Conservation (phyloP, 2,329 filamentous ascomycete genomes). For the Huntiella decipiens region DNA sequence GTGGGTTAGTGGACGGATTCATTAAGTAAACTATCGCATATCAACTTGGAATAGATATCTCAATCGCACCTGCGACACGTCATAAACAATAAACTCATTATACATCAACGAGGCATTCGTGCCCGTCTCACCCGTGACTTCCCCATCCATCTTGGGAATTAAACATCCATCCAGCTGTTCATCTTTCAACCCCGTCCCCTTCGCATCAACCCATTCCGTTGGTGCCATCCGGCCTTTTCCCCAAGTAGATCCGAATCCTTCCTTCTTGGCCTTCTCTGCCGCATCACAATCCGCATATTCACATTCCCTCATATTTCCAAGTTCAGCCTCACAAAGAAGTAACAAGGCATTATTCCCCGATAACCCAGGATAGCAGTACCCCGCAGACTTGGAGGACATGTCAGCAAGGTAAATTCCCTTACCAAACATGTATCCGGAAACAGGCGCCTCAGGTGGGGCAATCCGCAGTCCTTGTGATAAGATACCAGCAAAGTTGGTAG, state of each 20-base stretch:
- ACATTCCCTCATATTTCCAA: constrained; percentile 54
- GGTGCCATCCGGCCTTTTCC: constrained; percentile 50
- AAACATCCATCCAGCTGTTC: constrained; percentile 34
- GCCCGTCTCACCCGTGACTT: constrained; percentile 24
- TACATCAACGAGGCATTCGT: constrained; percentile 32
- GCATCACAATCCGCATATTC: constrained; percentile 36
- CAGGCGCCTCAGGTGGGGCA: constrained; percentile 66
- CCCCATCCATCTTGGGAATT: constrained; percentile 38
- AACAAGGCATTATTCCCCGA: constrained; percentile 56
- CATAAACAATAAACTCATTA: constrained; percentile 59
- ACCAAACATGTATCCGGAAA: constrained; percentile 70
- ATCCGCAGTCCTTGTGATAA: constrained; percentile 78
- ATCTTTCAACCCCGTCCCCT: constrained; percentile 8
- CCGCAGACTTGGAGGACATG: constrained; percentile 65
- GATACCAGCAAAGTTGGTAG: constrained; percentile 74
- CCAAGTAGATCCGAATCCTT: constrained; percentile 47
- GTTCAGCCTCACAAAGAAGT: constrained; percentile 60
- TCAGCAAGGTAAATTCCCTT: constrained; percentile 82
- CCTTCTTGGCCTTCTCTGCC: constrained; percentile 38
- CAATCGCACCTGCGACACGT: constrained; percentile 49
- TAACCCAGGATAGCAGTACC: constrained; percentile 46
- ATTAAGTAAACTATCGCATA: constrained; percentile 18
- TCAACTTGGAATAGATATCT: constrained; percentile 50
- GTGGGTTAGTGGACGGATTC: not conserved
- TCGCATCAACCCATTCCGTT: constrained; percentile 56